These are phyloP conservation scores for Cladochytrium replicatum DNA, from an alignment of 192 early-diverging fungal genomes.

Conservation along the genomic window DNA sequence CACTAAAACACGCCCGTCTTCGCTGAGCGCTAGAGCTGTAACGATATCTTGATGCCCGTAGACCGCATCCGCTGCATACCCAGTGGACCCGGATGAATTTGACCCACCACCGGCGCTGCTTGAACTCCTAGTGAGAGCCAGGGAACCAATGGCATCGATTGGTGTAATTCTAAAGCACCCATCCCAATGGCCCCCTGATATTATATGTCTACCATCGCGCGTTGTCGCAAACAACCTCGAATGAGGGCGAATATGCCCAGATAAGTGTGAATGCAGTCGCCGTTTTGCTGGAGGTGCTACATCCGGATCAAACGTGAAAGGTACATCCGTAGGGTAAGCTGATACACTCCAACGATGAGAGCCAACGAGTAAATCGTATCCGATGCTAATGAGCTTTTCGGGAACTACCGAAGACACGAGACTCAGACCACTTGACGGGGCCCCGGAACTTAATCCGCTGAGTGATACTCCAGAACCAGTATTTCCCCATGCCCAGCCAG, in stretches of 20 bases:
- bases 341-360: constrained; percentile 17
- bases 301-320: constrained; percentile 20
- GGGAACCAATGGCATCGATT: too few relatives aligned
- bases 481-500: too few relatives aligned
- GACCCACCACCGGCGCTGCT: constrained; percentile 5
- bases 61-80: constrained; percentile 21
- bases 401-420: too few relatives aligned
- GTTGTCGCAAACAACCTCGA: constrained; percentile 19
- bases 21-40: constrained; percentile 24
- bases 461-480: too few relatives aligned
- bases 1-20: constrained; percentile 22
- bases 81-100: constrained; percentile 11
- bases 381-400: constrained; percentile 16
- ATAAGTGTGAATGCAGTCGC: constrained; percentile 21
- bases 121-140: constrained; percentile 2
- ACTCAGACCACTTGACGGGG: too few relatives aligned
- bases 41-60: constrained; percentile 36
- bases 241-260: constrained; percentile 7
- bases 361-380: constrained; percentile 10
- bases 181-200: constrained; percentile 34
- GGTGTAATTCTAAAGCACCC: constrained; percentile 22
- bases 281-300: constrained; percentile 7
- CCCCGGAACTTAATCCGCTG: too few relatives aligned
- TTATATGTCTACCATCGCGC: constrained; percentile 16
- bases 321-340: constrained; percentile 1